These are phyloP conservation scores for Rhodomyrtus psidioides DNA, from an alignment of 441 rosid species.

Conservation along the genomic window DNA sequence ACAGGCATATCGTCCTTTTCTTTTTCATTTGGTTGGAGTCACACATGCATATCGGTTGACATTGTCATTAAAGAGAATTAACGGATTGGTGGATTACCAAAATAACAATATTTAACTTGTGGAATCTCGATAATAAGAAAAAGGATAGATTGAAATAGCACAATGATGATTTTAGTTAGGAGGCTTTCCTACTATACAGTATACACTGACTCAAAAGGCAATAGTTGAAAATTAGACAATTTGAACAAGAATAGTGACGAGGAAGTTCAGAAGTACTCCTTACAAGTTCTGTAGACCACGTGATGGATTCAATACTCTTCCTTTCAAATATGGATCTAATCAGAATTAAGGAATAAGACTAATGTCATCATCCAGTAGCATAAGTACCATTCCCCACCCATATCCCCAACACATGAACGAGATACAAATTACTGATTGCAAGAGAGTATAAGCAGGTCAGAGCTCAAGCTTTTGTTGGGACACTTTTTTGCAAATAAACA, in stretches of 20 bases:
- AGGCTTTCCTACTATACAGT: background rate
- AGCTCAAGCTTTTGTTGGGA: background rate
- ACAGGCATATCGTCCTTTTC: background rate
- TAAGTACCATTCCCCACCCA: background rate
- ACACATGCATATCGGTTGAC: background rate
- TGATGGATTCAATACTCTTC: constrained; percentile 32
- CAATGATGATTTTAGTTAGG: background rate
- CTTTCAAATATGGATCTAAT: constrained; percentile 42
- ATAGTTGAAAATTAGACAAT: background rate
- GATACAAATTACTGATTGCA: background rate
- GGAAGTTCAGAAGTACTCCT: background rate
- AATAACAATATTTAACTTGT: background rate
- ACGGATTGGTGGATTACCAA: background rate
- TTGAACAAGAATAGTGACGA: background rate
- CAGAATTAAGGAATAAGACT: constrained; percentile 13
- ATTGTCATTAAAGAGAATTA: background rate
- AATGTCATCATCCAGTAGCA: background rate
- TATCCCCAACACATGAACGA: background rate
- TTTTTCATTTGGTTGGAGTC: background rate
- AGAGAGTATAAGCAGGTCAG: background rate
- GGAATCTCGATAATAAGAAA: no score
- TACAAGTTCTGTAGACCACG: constrained; percentile 35
- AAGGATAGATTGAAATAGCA: background rate
- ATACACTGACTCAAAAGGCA: background rate
- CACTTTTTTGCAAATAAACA: background rate